Conservation (phyloP, 306 rosid genomes). For the Quercus robur region DNA sequence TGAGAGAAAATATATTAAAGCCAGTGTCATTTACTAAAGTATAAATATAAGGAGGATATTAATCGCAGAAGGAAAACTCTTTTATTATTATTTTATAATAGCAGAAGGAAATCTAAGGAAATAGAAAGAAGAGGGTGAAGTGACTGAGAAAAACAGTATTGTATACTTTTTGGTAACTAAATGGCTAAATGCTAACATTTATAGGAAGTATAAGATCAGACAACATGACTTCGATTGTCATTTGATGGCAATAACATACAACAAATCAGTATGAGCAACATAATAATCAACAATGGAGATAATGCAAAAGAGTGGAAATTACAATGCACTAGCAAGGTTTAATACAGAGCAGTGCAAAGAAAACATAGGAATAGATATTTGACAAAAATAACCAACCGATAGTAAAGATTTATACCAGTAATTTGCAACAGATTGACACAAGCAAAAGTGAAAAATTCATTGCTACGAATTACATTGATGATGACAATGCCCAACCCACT, state of each 20-base stretch:
- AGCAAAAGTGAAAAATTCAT: too few species aligned
- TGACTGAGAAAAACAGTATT: not conserved
- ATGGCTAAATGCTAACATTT: not conserved
- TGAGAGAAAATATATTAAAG: not conserved
- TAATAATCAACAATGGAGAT: not conserved
- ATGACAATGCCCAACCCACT: too few species aligned
- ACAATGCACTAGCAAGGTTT: too few species aligned
- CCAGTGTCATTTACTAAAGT: not conserved
- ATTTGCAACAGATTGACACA: too few species aligned
- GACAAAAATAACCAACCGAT: too few species aligned
- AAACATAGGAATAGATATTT: too few species aligned
- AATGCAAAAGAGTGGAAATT: not conserved
- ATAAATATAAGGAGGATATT: not conserved
- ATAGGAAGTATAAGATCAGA: not conserved
- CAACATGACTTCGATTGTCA: not conserved
- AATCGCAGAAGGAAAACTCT: not conserved
- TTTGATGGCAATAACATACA: too few species aligned
- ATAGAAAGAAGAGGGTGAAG: not conserved
- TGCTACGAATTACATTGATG: too few species aligned
- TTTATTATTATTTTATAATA: too few species aligned
- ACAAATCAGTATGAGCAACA: not conserved
- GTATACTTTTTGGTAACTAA: not conserved
- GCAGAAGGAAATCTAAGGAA: not conserved
- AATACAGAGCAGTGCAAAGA: too few species aligned
- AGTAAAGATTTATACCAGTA: too few species aligned